A percentile compares a stretch with the other conserved stretches of the same genome.
Conservation (phyloP, 2,329 filamentous ascomycete species). For the Colletotrichum noveboracense region DNA sequence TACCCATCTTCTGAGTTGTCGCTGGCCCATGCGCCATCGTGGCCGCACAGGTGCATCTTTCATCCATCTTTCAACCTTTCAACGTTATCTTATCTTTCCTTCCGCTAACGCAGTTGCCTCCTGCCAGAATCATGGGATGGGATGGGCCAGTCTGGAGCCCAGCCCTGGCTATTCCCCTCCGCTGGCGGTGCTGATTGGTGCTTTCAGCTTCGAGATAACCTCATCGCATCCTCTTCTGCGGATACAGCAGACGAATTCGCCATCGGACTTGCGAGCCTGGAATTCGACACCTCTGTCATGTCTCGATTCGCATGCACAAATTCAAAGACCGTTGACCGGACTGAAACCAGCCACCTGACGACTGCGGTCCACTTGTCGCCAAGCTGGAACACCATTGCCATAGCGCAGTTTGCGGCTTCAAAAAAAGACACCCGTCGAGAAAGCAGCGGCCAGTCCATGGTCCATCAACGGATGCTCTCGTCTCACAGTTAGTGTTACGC, state of each 20-base stretch:
- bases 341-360: neutral
- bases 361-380: neutral
- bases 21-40: neutral
- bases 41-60: neutral
- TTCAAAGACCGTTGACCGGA: neutral
- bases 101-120: neutral
- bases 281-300: neutral
- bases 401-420: neutral
- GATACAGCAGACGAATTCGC: neutral
- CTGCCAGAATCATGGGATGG: neutral
- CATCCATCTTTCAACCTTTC: neutral
- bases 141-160: neutral
- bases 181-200: neutral
- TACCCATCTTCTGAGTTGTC: neutral
- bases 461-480: neutral
- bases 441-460: neutral
- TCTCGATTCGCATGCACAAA: neutral
- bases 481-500: neutral
- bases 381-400: neutral
- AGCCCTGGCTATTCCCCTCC: neutral
- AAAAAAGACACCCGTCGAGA: neutral
- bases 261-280: neutral
- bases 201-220: neutral
- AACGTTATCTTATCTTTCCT: conserved; percentile 5
- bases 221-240: neutral